Evolutionary conservation across 495 filamentous ascomycete species (phyloP).

Genomic region (Penicillium egyptiacum): DNA sequence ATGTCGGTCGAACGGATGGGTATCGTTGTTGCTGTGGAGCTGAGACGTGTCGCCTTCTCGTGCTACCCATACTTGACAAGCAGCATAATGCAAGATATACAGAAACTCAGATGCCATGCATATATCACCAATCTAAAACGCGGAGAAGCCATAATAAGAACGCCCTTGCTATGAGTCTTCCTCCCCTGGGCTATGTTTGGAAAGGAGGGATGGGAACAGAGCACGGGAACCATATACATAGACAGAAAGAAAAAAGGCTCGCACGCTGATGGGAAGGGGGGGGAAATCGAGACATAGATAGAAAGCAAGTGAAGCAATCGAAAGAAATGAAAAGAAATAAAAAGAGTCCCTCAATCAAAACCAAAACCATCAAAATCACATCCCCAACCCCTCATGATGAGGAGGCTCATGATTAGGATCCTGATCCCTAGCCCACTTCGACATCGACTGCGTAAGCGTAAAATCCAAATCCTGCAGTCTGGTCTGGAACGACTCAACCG

Average conservation of each 20-base stretch:
- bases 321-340: background rate
- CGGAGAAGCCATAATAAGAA: conserved; percentile 13
- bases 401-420: conserved; percentile 26
- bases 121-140: conserved; percentile 10
- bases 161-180: conserved; percentile 30
- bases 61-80: conserved; percentile 8
- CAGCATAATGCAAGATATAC: background rate
- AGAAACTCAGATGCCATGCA: conserved; percentile 1
- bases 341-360: background rate
- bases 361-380: conserved; percentile 20
- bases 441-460: conserved; percentile 26
- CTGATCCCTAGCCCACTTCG: conserved; percentile 26
- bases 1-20: background rate
- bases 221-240: conserved; percentile 12
- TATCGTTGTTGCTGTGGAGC: background rate
- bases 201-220: conserved; percentile 3
- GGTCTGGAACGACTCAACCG: conserved; percentile 27
- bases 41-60: background rate
- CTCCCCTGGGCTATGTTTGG: conserved; percentile 12
- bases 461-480: conserved; percentile 19
- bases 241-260: conserved; percentile 6
- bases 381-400: conserved; percentile 29
- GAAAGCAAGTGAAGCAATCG: background rate
- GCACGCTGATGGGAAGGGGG: conserved; percentile 7
- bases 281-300: background rate